Evolutionary conservation across 352 stramenopile genomes (phyloP).

Genomic region (Globisporangium uncinulatum): DNA sequence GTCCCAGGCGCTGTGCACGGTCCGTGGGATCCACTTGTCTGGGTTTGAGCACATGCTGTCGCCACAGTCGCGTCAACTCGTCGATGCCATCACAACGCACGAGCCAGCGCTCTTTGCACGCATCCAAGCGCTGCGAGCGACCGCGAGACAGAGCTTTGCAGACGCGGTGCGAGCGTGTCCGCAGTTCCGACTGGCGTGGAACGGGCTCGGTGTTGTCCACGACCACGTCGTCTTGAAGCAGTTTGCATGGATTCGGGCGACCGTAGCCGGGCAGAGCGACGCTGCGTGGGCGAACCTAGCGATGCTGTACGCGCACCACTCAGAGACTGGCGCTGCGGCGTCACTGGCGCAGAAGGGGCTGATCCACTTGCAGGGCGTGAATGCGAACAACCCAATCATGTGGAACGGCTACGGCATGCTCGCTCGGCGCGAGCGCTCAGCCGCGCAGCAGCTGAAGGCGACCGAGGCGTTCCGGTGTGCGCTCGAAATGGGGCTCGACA

Average conservation of each 20-base stretch:
- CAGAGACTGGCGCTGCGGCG: constrained; percentile 16
- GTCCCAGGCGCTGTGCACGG: constrained; percentile 40
- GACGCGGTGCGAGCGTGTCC: constrained; percentile 40
- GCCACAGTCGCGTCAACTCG: neutral
- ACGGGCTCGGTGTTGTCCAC: constrained; percentile 65
- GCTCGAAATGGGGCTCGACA: constrained; percentile 60
- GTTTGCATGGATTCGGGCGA: constrained; percentile 66
- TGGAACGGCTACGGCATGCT: constrained; percentile 86
- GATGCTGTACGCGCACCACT: constrained; percentile 69
- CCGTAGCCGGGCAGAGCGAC: constrained; percentile 44
- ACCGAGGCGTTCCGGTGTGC: constrained; percentile 76
- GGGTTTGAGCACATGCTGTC: constrained; percentile 28
- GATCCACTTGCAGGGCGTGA: constrained; percentile 78
- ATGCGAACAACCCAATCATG: constrained; percentile 77
- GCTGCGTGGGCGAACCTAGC: constrained; percentile 80
- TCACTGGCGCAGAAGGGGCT: constrained; percentile 69
- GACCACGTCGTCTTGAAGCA: constrained; percentile 68
- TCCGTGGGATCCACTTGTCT: constrained; percentile 24
- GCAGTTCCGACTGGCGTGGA: constrained; percentile 60
- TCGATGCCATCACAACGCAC: neutral
- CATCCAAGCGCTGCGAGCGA: constrained; percentile 23
- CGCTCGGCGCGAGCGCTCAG: constrained; percentile 33
- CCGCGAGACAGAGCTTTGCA: constrained; percentile 35
- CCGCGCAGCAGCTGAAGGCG: constrained; percentile 36
- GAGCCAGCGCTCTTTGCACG: constrained; percentile 2